Evolutionary conservation across 2,329 filamentous ascomycete genomes (phyloP).

Genomic region (Venturia asperata): DNA sequence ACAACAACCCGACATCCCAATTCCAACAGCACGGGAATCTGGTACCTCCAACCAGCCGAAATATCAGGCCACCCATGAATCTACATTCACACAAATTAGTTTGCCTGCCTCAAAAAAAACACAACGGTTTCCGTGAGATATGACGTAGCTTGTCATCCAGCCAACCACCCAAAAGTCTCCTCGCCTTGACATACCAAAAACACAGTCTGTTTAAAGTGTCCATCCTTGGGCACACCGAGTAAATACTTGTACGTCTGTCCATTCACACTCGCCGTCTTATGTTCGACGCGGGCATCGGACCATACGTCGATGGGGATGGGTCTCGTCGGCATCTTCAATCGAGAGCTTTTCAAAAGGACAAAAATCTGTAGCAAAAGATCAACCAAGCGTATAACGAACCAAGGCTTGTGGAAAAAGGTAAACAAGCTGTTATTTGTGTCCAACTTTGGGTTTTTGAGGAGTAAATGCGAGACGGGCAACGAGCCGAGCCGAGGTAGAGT

Average conservation of each 20-base stretch:
- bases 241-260: slow-evolving; percentile 63
- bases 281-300: slow-evolving; percentile 59
- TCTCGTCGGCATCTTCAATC: neutral
- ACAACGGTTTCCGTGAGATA: neutral
- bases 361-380: too few species aligned
- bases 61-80: slow-evolving; percentile 80
- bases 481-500: neutral
- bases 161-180: too few species aligned
- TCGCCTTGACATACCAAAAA: slow-evolving; percentile 45
- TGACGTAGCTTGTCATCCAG: neutral
- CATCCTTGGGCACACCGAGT: slow-evolving; percentile 40
- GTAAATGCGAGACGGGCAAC: neutral
- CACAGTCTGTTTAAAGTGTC: slow-evolving; percentile 44
- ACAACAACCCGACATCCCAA: slow-evolving; percentile 72
- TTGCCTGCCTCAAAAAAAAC: neutral
- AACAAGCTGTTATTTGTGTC: neutral
- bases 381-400: too few species aligned
- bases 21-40: slow-evolving; percentile 68
- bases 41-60: slow-evolving; percentile 79
- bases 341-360: too few species aligned
- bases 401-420: too few species aligned
- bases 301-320: slow-evolving; percentile 54
- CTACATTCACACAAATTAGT: slow-evolving; percentile 26
- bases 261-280: slow-evolving; percentile 56
- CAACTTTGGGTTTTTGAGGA: neutral